Percentiles rank a stretch among this genome's conserved stretches.
These are phyloP conservation scores for Asterella californica DNA, from an alignment of 225 moss, liverwort and hornwort species.

Conservation along the genomic window DNA sequence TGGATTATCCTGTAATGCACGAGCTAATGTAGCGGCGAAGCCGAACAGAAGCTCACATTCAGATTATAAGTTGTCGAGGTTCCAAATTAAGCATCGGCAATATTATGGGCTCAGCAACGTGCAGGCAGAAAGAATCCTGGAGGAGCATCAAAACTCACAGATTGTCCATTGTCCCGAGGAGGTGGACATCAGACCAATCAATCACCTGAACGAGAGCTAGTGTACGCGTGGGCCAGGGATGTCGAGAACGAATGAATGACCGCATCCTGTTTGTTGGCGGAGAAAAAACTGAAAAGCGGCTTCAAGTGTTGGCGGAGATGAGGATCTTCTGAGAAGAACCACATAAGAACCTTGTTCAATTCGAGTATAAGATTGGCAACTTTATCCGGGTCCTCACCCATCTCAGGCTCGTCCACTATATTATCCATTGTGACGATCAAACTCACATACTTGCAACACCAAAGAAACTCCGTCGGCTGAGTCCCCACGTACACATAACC, in stretches of 20 bases:
- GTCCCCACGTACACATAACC: conserved; percentile 14
- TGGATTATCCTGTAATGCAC: neutral
- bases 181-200: conserved; percentile 4
- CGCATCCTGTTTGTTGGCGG: conserved; percentile 6
- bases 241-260: conserved; percentile 1
- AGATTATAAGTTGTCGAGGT: neutral
- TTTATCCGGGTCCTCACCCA: neutral
- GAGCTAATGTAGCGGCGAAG: neutral
- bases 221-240: conserved; percentile 14
- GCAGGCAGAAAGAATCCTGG: neutral
- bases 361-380: conserved; percentile 16
- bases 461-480: conserved; percentile 12
- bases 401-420: conserved; percentile 15
- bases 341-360: conserved; percentile 23
- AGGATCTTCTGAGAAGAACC: conserved; percentile 32
- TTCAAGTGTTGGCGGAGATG: conserved; percentile 10
- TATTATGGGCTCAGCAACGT: neutral
- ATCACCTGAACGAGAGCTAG: conserved; percentile 9
- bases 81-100: neutral
- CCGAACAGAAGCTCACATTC: neutral
- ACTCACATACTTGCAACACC: conserved; percentile 15
- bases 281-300: neutral
- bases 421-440: conserved; percentile 5
- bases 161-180: neutral
- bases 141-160: neutral